Evolutionary conservation across 1,139 yeast genomes (phyloP).

Genomic region (Hyphopichia khmerensis): DNA sequence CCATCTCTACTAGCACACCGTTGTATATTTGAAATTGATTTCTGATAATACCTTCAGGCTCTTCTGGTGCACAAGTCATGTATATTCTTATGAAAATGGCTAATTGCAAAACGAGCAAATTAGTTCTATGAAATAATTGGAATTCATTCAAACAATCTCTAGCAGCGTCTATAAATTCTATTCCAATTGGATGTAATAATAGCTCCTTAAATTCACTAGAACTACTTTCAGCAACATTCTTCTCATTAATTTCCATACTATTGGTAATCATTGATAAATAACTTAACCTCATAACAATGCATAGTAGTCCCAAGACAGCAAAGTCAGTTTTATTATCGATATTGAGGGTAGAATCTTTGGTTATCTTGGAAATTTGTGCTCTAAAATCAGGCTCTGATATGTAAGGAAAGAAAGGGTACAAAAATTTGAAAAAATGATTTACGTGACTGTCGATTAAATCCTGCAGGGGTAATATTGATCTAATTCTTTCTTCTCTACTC

Average conservation of each 20-base stretch:
- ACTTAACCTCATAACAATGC: slow-evolving; percentile 20
- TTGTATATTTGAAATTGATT: slow-evolving; percentile 38
- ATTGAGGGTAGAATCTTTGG: slow-evolving; percentile 11
- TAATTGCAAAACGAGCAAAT: slow-evolving; percentile 21
- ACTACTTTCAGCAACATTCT: neutral
- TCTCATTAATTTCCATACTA: slow-evolving; percentile 14
- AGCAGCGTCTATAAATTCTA: slow-evolving; percentile 23
- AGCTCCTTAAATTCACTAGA: slow-evolving; percentile 11
- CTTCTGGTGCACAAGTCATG: slow-evolving; percentile 44
- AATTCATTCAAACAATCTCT: slow-evolving; percentile 25
- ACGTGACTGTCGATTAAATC: slow-evolving; percentile 36
- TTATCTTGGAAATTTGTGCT: slow-evolving; percentile 5
- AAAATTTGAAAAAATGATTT: slow-evolving; percentile 34
- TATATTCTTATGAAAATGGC: slow-evolving; percentile 41
- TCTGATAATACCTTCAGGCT: slow-evolving; percentile 42
- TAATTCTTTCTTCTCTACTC: slow-evolving; percentile 18
- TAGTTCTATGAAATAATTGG: slow-evolving; percentile 18
- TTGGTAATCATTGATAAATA: slow-evolving; percentile 21
- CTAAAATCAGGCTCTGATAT: slow-evolving; percentile 30
- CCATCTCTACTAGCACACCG: slow-evolving; percentile 30
- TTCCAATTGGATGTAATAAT: slow-evolving; percentile 18
- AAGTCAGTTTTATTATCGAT: slow-evolving; percentile 18
- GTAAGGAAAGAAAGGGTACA: slow-evolving; percentile 42
- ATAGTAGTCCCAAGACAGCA: slow-evolving; percentile 22
- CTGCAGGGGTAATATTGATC: slow-evolving; percentile 28